Evolutionary conservation across 208 protist genomes (phyloP), one percentile per base, ranked within the genome.

Genomic region (Leptomonas pyrrhocoris): DNA sequence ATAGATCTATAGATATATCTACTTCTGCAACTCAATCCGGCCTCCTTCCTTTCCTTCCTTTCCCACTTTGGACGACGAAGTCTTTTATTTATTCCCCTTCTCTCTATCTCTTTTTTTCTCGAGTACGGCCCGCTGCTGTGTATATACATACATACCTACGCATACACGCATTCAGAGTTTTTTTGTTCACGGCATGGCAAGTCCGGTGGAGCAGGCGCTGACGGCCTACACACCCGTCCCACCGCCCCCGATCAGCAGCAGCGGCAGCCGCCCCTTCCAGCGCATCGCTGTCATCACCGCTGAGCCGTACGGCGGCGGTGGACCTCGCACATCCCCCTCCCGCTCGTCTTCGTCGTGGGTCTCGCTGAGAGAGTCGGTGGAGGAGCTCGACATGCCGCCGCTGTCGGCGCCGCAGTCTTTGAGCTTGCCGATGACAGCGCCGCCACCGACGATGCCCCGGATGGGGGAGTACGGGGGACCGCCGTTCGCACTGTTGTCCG

Each of bases 231-330:
- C 28, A 0, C 61, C 61, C 2, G 49, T 48, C 31, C 61, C 61
- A 13, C 61, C 61, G 4, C 61, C 61, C 19, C 61, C 48, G 5
- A 67, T 55, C 46, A 67, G 61, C 61, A 30, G 27, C 61, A 67
- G 49, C 31, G 36, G 61, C 48, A 67, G 31, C 48, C 48, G 46
- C 4, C 61, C 61, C 12, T 67, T 67, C 30, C 49, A 9, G 12
- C 61, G 61, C 61, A 43, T 30, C 61, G 23, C 31, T 23, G 48
- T 67, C 34, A 34, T 53, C 5, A 2, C 48, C 23, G 46, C 48
- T 16, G 61, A 42, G 31, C 21, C 48, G 61, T 42, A 15, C 49
- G 12, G 0, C 21, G 23, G 36, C 6, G 23, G 2, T 11, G 42
- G 61, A 67, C 61, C 25, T n/a, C 61, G 19, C 48, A 34, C n/a